Evolutionary conservation across 108 stramenopile species (phyloP).

Genomic region (Nitzschia inconspicua): DNA sequence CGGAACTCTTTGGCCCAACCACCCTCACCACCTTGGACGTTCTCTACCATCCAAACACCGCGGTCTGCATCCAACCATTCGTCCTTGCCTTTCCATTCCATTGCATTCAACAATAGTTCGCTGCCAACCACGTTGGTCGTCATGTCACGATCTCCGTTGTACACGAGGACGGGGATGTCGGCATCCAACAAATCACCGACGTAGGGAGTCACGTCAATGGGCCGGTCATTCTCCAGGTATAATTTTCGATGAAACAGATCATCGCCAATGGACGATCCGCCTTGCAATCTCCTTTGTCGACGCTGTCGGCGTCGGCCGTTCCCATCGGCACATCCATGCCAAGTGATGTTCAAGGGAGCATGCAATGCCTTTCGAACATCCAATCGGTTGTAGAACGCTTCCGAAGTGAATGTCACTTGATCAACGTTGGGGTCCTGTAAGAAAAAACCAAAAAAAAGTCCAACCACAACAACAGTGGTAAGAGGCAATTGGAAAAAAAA

Average conservation of each 20-base stretch:
- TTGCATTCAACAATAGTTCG: conserved; percentile 49
- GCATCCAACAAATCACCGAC: conserved; percentile 59
- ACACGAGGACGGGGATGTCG: conserved; percentile 50
- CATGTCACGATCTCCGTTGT: conserved; percentile 72
- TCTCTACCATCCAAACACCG: conserved; percentile 54
- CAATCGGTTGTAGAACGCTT: conserved; percentile 13
- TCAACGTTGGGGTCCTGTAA: background rate
- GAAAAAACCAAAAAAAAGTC: too few species aligned
- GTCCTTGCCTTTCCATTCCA: conserved; percentile 54
- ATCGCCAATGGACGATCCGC: too few species aligned
- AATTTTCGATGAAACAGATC: conserved; percentile 17
- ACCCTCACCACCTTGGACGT: conserved; percentile 30
- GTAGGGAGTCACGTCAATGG: conserved; percentile 52
- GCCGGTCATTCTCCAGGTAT: conserved; percentile 48
- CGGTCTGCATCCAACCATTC: conserved; percentile 46
- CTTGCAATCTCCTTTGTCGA: conserved; percentile 7
- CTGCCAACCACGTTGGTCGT: conserved; percentile 45
- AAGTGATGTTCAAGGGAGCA: conserved; percentile 29
- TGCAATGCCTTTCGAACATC: conserved; percentile 49
- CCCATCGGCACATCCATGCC: conserved; percentile 52
- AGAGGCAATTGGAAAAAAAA: conserved; percentile 33
- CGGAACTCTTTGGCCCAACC: conserved; percentile 46
- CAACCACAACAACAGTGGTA: background rate
- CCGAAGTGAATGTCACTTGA: background rate
- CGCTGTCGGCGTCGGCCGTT: conserved; percentile 42